Conservation (phyloP, 129 eudicot genomes). For the Pulicaria dysenterica region DNA sequence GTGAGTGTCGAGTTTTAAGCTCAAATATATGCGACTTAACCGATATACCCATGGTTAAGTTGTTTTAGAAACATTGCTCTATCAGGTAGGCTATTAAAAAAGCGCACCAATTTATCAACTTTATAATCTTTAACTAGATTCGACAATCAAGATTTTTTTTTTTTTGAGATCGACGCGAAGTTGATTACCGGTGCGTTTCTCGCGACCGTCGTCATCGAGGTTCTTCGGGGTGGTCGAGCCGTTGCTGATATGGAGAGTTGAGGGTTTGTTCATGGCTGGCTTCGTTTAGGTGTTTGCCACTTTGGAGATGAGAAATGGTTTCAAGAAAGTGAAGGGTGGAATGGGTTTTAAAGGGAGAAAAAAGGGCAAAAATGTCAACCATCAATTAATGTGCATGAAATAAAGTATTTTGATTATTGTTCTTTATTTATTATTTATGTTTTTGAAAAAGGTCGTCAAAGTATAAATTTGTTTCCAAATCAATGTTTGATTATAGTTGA, state of each 20-base stretch:
- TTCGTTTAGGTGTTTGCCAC: background rate
- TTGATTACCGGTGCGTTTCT: constrained; percentile 58
- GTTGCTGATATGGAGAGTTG: constrained; percentile 20
- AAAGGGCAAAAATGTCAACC: constrained; percentile 22
- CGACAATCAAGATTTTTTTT: no score
- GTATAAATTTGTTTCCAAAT: background rate
- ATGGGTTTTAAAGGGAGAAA: constrained; percentile 3
- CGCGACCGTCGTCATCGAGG: constrained; percentile 83
- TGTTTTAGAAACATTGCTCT: no score
- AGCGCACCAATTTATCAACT: no score
- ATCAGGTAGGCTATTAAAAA: no score
- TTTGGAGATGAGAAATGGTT: constrained; percentile 13
- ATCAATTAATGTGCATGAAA: constrained; percentile 23
- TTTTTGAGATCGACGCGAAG: background rate
- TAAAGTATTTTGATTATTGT: background rate
- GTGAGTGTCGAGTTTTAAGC: no score
- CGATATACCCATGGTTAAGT: no score
- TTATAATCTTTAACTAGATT: no score
- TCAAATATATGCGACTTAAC: no score
- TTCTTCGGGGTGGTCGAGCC: constrained; percentile 31
- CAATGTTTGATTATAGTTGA: no score
- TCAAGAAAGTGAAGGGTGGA: background rate
- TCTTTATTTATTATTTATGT: background rate
- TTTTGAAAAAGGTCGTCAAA: background rate
- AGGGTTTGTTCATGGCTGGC: constrained; percentile 11